phyloP scores from a whole-genome alignment of 169 alveolate genomes.

The Cryptosporidium sp. region DNA sequence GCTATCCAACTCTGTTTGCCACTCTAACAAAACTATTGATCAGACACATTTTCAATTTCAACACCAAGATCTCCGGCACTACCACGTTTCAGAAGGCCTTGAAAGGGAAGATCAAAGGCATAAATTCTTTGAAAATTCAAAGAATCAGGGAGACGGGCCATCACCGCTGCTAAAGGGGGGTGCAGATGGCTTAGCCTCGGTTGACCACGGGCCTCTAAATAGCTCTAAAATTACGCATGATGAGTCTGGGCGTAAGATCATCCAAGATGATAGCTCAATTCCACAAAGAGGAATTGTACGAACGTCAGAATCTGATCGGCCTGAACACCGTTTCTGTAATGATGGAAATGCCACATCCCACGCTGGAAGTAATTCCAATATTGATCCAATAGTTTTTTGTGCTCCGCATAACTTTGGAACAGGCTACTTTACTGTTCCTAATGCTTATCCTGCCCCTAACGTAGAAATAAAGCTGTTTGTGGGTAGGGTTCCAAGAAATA shows the following conservation, averaged over 20 bases:
- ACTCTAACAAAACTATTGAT: background rate
- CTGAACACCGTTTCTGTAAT: background rate
- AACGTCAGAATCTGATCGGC: background rate
- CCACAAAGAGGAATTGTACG: background rate
- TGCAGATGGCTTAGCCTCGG: background rate
- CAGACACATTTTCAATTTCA: background rate
- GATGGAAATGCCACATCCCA: background rate
- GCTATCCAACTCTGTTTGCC: background rate
- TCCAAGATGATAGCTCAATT: background rate
- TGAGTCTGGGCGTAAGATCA: background rate
- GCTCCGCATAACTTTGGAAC: background rate
- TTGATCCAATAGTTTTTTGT: conserved; percentile 2
- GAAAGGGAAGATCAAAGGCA: background rate
- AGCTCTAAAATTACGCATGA: background rate
- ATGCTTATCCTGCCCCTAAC: conserved; percentile 88
- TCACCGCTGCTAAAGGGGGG: background rate
- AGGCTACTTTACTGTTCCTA: conserved; percentile 26
- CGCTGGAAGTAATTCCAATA: background rate
- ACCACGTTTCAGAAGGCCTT: background rate
- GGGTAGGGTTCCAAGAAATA: conserved; percentile 88
- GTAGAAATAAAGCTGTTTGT: conserved; percentile 89
- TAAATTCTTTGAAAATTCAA: background rate
- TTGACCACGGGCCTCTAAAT: background rate
- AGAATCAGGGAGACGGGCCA: background rate
- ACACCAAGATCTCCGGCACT: background rate